Conservation (phyloP, 2,329 filamentous ascomycete genomes). For the Raffaelea albimanens region DNA sequence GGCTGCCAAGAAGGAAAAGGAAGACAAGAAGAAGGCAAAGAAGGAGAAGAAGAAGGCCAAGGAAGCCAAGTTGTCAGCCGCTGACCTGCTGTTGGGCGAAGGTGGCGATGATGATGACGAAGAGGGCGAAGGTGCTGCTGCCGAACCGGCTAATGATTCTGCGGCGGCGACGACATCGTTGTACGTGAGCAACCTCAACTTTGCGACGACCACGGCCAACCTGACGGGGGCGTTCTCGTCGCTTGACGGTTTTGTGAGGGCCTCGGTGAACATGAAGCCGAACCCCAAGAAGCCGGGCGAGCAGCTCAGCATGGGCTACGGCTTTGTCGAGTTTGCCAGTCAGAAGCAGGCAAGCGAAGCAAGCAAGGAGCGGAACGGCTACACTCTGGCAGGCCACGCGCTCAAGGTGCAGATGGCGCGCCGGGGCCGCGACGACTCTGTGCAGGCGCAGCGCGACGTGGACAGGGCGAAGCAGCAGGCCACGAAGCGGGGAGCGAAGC, state of each 20-base stretch:
- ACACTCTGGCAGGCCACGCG: constrained; percentile 77
- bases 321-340: constrained; percentile 80
- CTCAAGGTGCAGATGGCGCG: constrained; percentile 80
- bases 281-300: constrained; percentile 73
- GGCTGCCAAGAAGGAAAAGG: too few relatives aligned
- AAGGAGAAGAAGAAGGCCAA: too few relatives aligned
- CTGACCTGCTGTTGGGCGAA: constrained; percentile 7
- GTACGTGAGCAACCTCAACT: constrained; percentile 91
- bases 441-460: constrained; percentile 73
- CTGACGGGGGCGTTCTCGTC: constrained; percentile 70
- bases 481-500: constrained; percentile 66
- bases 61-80: constrained; percentile 8
- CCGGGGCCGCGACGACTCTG: constrained; percentile 68
- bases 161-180: constrained; percentile 66
- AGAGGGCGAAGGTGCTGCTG: too few relatives aligned
- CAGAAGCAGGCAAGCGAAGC: constrained; percentile 73
- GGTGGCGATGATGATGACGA: not conserved
- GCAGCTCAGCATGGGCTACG: constrained; percentile 92
- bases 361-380: constrained; percentile 76
- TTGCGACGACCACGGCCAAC: constrained; percentile 69
- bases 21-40: constrained; percentile 3
- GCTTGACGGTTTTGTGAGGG: constrained; percentile 80
- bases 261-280: constrained; percentile 83
- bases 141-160: too few relatives aligned
- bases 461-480: constrained; percentile 75